Conservation (phyloP, 768 basidiomycete species). For the Phanerodontia chrysosporium region DNA sequence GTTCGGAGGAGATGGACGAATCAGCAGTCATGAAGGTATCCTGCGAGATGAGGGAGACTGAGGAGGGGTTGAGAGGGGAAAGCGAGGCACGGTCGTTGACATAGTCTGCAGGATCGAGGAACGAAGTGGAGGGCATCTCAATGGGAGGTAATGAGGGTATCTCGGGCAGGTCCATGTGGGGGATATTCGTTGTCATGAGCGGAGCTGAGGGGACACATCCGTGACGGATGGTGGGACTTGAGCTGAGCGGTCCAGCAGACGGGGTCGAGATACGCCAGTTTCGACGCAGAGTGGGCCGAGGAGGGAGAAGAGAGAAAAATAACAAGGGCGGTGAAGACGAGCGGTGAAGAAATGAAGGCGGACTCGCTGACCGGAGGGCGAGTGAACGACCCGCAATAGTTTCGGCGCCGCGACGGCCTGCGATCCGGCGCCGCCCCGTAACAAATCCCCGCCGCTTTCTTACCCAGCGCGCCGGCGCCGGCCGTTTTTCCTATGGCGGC, state of each 20-base stretch:
- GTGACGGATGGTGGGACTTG: neutral
- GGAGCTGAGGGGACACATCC: conserved; percentile 9
- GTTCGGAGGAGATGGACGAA: conserved; percentile 20
- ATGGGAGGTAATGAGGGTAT: conserved; percentile 44
- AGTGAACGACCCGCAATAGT: neutral
- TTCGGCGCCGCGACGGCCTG: neutral
- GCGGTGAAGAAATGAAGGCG: conserved; percentile 8
- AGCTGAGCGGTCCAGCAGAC: neutral
- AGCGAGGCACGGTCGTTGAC: conserved; percentile 37
- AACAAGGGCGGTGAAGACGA: conserved; percentile 1
- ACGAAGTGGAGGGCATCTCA: conserved; percentile 32
- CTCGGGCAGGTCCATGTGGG: conserved; percentile 26
- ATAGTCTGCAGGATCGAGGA: conserved; percentile 29
- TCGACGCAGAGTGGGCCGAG: neutral
- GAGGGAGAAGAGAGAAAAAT: neutral
- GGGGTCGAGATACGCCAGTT: neutral
- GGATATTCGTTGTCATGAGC: conserved; percentile 24
- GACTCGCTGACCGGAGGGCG: neutral
- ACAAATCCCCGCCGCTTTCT: neutral
- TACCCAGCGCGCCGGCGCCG: neutral
- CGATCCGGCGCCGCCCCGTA: neutral
- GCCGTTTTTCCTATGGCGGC: neutral
- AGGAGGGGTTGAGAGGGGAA: conserved; percentile 39
- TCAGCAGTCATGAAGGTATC: conserved; percentile 25
- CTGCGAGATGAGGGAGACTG: conserved; percentile 19